Percentiles rank a stretch among this genome's conserved stretches.
phyloP scores from a whole-genome alignment of 192 early-diverging fungal species.

The Geranomyces variabilis region DNA sequence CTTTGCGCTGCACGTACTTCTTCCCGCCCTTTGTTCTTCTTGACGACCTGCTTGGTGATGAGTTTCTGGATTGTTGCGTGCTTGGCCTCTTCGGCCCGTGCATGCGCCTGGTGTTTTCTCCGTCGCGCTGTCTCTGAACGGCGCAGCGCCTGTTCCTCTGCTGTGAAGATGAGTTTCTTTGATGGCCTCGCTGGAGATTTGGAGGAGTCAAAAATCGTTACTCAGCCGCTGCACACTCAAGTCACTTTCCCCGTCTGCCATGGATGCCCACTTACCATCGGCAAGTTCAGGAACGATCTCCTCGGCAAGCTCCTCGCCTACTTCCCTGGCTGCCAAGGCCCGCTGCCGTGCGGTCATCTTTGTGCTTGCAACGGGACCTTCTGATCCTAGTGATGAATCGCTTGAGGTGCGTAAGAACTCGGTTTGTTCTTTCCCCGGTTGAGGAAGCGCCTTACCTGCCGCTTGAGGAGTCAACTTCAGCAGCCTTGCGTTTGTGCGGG shows the following conservation, averaged over 20 bases:
- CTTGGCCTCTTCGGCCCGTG: constrained; percentile 30
- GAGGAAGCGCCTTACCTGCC: neutral
- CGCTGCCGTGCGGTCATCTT: constrained; percentile 22
- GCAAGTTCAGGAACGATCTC: constrained; percentile 2
- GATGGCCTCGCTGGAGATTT: constrained; percentile 23
- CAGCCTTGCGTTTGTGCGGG: too few species aligned
- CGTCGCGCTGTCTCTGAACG: constrained; percentile 29
- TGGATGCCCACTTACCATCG: constrained; percentile 25
- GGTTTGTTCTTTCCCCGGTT: neutral
- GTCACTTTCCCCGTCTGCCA: too few species aligned
- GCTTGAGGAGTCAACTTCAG: too few species aligned
- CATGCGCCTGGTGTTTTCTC: constrained; percentile 28
- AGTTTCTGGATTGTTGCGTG: constrained; percentile 34
- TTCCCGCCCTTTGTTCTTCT: constrained; percentile 31
- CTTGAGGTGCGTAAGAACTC: too few species aligned
- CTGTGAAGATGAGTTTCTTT: constrained; percentile 2
- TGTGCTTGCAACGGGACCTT: constrained; percentile 21
- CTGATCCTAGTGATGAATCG: constrained; percentile 12
- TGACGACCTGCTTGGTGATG: constrained; percentile 23
- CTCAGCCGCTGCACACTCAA: too few species aligned
- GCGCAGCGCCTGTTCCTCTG: constrained; percentile 29
- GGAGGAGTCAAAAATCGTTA: neutral
- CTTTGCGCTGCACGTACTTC: neutral
- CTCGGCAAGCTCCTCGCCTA: constrained; percentile 3
- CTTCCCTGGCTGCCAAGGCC: constrained; percentile 13